These are phyloP conservation scores for Talaromyces verruculosus DNA, from an alignment of 2,329 filamentous ascomycete species.

Conservation along the genomic window DNA sequence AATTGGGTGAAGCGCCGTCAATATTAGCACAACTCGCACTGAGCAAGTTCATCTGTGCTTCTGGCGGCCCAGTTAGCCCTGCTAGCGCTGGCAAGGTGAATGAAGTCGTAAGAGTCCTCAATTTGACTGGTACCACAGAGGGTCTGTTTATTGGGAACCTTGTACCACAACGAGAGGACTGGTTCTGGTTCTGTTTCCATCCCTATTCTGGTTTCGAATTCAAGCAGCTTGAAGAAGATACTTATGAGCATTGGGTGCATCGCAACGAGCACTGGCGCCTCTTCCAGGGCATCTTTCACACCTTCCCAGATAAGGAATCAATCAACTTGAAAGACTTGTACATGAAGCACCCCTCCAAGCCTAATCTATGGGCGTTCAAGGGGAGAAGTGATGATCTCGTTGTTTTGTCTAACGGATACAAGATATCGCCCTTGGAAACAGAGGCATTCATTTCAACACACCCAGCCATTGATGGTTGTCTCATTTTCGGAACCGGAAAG, in stretches of 20 bases:
- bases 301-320: slow-evolving; percentile 33
- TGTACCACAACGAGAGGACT: slow-evolving; percentile 4
- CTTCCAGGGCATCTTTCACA: slow-evolving; percentile 30
- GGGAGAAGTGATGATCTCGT: slow-evolving; percentile 30
- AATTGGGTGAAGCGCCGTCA: slow-evolving; percentile 3
- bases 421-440: slow-evolving; percentile 25
- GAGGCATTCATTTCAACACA: slow-evolving; percentile 25
- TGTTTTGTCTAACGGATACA: slow-evolving; percentile 27
- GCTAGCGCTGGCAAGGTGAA: slow-evolving; percentile 11
- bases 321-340: slow-evolving; percentile 29
- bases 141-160: slow-evolving; percentile 15
- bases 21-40: not conserved
- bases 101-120: slow-evolving; percentile 6
- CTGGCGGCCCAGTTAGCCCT: slow-evolving; percentile 14
- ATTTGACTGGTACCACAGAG: slow-evolving; percentile 16
- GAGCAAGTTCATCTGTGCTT: slow-evolving; percentile 16
- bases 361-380: slow-evolving; percentile 28
- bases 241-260: slow-evolving; percentile 40
- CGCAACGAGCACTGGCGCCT: slow-evolving; percentile 31
- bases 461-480: slow-evolving; percentile 22
- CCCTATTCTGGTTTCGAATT: slow-evolving; percentile 28
- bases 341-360: slow-evolving; percentile 25
- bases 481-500: slow-evolving; percentile 25
- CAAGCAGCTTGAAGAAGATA: slow-evolving; percentile 26
- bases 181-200: slow-evolving; percentile 22